Base-by-base conservation (phyloP, 768 basidiomycete species). In the Steccherinum ochraceum region DNA sequence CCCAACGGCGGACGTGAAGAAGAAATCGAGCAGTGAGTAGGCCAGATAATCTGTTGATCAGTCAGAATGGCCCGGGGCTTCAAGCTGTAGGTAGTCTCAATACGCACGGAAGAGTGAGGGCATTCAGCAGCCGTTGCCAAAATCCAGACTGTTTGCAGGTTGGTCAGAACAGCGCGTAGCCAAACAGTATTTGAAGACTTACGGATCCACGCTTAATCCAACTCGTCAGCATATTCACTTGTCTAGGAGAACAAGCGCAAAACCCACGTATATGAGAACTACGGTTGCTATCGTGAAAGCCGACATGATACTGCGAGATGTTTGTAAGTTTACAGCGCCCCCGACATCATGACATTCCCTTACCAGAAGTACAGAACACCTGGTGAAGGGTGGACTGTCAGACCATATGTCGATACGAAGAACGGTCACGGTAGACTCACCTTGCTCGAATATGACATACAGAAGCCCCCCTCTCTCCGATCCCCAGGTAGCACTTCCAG, bases 11-110 rank as follows among this genome's bases (percentile, higher is more conserved):
- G 19, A 57, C 12, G 43, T 51, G 53, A n/a, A 57, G 49, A 42
- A 57, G 40, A 44, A 57, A 53, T n/a, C 56, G 52, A 5, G 56
- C 56, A 19, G 56, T 51, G 49, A 57, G 52, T 4, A 57, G 21
- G 16, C 56, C 56, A 3, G 56, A 57, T 24, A 57, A 20, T 7
- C 30, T 35, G n/a, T n/a, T n/a, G n/a, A n/a, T n/a, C n/a, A n/a
- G n/a, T n/a, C n/a, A n/a, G n/a, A n/a, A n/a, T n/a, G n/a, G n/a
- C n/a, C n/a, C n/a, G n/a, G n/a, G n/a, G n/a, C n/a, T n/a, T n/a
- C n/a, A n/a, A n/a, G n/a, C n/a, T n/a, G n/a, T n/a, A n/a, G n/a
- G n/a, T n/a, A n/a, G n/a, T n/a, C n/a, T n/a, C n/a, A n/a, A n/a
- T n/a, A 35, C 30, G 7, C 30, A 35, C 53, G 56, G 56, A 1